Base-by-base conservation (phyloP, 1,284 basidiomycete species). In the Boletellus sp. region DNA sequence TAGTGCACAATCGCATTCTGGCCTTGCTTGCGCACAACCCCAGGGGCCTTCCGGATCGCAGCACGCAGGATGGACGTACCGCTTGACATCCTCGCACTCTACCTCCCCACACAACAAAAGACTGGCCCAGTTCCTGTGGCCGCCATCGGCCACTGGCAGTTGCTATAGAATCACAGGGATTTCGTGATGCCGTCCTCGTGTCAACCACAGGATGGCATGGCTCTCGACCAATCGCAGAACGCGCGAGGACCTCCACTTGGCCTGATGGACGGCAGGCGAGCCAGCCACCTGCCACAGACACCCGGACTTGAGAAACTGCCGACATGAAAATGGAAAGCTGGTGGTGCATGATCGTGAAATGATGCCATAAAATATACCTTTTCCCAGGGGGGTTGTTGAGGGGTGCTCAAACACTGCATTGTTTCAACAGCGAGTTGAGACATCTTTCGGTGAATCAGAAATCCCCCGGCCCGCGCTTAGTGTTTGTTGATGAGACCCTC, bases 111-210 rank as follows among this genome's bases (percentile, higher is more conserved):
- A 28, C 28, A 5, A 8, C 28, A 28, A 28, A 28, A 28, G 28
- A 8, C 28, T 28, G 28, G 28, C 8, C n/a, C 28, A 28, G 8
- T 28, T 28, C 28, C 28, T 28, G 22, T 22, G 22, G 22, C 5
- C 3, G 22, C 22, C 22, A 22, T 22, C 22, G 22, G 22, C 22
- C 22, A 28, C 28, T 28, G 28, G 28, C 28, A 28, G 28, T 28
- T 54, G 39, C 52, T 47, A n/a, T n/a, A n/a, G n/a, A n/a, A n/a
- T n/a, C n/a, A n/a, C n/a, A 51, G 11, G 10, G 8, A 5, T 21
- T 28, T 37, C 16, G 24, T 39, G 18, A n/a, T 32, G 2, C n/a
- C n/a, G 10, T 18, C 36, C 7, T 18, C 35, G 38, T 4, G 22
- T 32, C 28, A 39, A 21, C 5, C 36, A 41, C 26, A 30, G 45